Evolutionary conservation across 306 rosid species (phyloP).

Genomic region (Dicorynia guianensis): DNA sequence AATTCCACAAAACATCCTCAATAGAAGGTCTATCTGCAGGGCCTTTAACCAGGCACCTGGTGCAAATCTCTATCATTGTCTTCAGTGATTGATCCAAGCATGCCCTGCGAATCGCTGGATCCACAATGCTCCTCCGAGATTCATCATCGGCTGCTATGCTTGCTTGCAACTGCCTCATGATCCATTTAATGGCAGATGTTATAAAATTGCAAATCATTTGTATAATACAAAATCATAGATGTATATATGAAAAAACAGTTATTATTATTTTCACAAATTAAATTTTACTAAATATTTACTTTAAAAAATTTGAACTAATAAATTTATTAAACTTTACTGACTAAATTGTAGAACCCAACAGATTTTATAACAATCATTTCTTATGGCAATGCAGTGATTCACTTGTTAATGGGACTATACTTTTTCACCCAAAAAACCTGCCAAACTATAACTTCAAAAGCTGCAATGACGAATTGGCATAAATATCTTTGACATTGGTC

Average conservation of each 20-base stretch:
- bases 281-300: too few species aligned
- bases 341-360: too few species aligned
- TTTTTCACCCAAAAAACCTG: too few species aligned
- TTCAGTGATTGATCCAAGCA: constrained; percentile 84
- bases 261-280: too few species aligned
- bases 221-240: neutral
- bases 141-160: constrained; percentile 65
- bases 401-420: too few species aligned
- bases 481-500: neutral
- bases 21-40: constrained; percentile 65
- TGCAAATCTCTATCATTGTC: constrained; percentile 88
- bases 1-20: constrained; percentile 82
- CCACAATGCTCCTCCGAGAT: constrained; percentile 74
- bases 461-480: too few species aligned
- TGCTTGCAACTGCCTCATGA: constrained; percentile 65
- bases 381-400: too few species aligned
- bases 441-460: too few species aligned
- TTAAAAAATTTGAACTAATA: too few species aligned
- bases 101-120: constrained; percentile 55
- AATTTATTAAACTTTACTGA: too few species aligned
- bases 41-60: constrained; percentile 60
- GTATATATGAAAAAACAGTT: too few species aligned
- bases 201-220: constrained; percentile 9
- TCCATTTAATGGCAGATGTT: constrained; percentile 4
- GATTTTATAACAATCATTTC: too few species aligned